Evolutionary conservation across 2,329 filamentous ascomycete species (phyloP), one percentile per base, ranked within the genome.

Genomic region (Colletotrichum spaethianum): DNA sequence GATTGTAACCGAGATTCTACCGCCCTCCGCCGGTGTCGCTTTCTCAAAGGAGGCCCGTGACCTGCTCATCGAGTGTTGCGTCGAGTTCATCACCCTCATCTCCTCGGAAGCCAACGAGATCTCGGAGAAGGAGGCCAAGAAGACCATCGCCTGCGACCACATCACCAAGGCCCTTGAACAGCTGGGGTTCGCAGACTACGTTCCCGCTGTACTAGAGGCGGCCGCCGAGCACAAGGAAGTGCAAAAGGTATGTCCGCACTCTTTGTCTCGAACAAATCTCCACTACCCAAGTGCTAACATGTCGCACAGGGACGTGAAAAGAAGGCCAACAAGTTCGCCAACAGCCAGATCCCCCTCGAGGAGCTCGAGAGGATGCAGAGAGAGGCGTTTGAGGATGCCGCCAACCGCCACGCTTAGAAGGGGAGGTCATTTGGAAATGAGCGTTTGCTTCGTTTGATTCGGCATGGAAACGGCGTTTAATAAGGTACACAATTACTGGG

Each of bases 31-130:
- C 18, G 94, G 94, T 62, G 90, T 97, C 74, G 92, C 93, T 1
- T 98, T 98, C 80, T 94, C 95, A 53, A 98, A 98, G 82, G 96
- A 99, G 78, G 95, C 96, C 16, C 93, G 96, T 72, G 96, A 99
- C 80, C 88, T 98, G 3, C 88, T 99, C 63, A 99, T 99, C 78
- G 96, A 98, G 86, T 98, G 96, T 85, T 99, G 96, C 80, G 96
- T 99, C 79, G 96, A 99, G 83, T 99, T 99, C 83, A 98, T 99
- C 82, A 98, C 96, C 23, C 90, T 99, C 78, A 93, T 99, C 77
- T 98, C 95, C n/a, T 97, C 94, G 59, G 96, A 99, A 85, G 96
- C 96, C 74, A 99, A 99, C 83, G 96, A 99, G 78, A 99, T 99
- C 75, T 97, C 95, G 16, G 96, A 99, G 82, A 98, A 98, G 83